phyloP scores from a whole-genome alignment of 441 rosid genomes.

The Geranium incanum region DNA sequence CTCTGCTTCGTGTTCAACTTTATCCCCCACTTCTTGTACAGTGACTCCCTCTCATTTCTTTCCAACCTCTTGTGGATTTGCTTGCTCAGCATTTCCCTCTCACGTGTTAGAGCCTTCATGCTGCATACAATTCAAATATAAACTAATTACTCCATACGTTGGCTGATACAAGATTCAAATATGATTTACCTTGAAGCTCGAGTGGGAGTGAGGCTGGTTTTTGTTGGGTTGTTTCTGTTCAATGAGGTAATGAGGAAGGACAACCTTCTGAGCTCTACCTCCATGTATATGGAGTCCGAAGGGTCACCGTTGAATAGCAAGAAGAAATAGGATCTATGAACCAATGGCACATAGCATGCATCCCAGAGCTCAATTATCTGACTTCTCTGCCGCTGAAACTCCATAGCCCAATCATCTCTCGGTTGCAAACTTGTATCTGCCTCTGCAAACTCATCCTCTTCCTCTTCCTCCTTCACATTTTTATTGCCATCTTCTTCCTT shows the following conservation, averaged over 20 bases:
- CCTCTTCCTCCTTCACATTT: slow-evolving; percentile 7
- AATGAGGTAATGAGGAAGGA: slow-evolving; percentile 54
- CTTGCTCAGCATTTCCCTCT: slow-evolving; percentile 66
- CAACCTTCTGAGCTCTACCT: slow-evolving; percentile 73
- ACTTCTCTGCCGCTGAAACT: slow-evolving; percentile 52
- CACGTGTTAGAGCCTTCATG: slow-evolving; percentile 47
- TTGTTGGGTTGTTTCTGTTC: too few species aligned
- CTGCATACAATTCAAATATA: neutral
- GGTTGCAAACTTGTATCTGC: slow-evolving; percentile 44
- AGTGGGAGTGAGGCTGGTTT: too few species aligned
- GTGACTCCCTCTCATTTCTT: slow-evolving; percentile 49
- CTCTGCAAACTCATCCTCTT: slow-evolving; percentile 34
- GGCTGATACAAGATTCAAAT: too few species aligned
- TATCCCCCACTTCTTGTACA: slow-evolving; percentile 67
- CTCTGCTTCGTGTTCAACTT: slow-evolving; percentile 55
- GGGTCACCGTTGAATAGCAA: slow-evolving; percentile 72
- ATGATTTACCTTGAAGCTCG: slow-evolving; percentile 70
- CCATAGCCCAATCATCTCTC: slow-evolving; percentile 46
- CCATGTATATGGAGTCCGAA: slow-evolving; percentile 74
- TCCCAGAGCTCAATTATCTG: slow-evolving; percentile 82
- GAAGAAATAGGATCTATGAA: slow-evolving; percentile 82
- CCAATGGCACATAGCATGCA: slow-evolving; percentile 62
- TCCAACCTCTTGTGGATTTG: slow-evolving; percentile 54
- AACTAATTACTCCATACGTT: too few species aligned
- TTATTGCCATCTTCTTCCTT: neutral